Conservation (phyloP, 192 early-diverging fungal species). For the Geranomyces variabilis region DNA sequence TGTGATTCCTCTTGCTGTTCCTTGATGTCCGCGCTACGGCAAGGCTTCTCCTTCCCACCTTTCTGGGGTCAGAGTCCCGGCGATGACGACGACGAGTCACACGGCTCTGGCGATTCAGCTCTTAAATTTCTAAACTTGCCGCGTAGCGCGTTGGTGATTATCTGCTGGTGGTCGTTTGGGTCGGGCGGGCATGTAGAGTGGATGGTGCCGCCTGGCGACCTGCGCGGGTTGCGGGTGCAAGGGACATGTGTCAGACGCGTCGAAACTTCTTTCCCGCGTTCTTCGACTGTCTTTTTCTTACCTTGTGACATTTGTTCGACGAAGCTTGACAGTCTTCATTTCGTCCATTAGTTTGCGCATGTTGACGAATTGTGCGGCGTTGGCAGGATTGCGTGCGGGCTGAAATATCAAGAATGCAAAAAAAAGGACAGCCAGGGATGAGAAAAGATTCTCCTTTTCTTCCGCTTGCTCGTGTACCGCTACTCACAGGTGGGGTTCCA, state of each 20-base stretch:
- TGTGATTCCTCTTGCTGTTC: too few species aligned
- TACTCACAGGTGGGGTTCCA: background rate
- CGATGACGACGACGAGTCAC: background rate
- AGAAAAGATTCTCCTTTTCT: background rate
- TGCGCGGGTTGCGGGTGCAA: too few species aligned
- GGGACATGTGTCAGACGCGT: too few species aligned
- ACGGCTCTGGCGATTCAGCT: background rate
- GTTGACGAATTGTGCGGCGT: background rate
- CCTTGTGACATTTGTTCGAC: background rate
- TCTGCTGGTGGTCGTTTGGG: background rate
- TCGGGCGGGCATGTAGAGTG: background rate
- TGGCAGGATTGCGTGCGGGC: background rate
- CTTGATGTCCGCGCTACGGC: too few species aligned
- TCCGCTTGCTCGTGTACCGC: background rate
- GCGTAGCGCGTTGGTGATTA: background rate
- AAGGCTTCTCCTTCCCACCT: too few species aligned
- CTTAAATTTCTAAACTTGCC: background rate
- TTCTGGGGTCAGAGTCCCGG: background rate
- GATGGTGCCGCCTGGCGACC: slow-evolving; percentile 1
- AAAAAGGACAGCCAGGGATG: background rate
- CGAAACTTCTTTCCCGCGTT: too few species aligned
- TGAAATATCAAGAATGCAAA: background rate
- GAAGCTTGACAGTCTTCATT: background rate
- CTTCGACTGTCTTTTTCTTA: background rate
- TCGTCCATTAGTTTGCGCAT: slow-evolving; percentile 2